Evolutionary conservation across 768 basidiomycete species (phyloP), one percentile per base, ranked within the genome.

Genomic region (Pleurotus cornucopiae): DNA sequence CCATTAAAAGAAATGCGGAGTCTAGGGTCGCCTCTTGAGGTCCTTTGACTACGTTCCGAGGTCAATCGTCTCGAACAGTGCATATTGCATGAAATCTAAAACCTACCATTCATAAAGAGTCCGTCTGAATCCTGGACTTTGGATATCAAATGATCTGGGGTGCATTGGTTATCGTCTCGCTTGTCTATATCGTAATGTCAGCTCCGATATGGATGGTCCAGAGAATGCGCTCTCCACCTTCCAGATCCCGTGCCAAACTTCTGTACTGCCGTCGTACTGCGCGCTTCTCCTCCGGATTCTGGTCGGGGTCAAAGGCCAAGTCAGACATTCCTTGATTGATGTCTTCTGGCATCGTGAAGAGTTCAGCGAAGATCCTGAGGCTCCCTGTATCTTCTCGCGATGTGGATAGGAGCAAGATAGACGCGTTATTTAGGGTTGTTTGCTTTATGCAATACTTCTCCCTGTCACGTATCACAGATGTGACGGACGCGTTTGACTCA

Each of bases 11-110:
- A 20, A 95, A 79, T 41, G 81, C 78, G 0, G 96, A 94, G 69
- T 98, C 97, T 9, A 98, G 80, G 0, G 91, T 87, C 3, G 96
- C 95, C 64, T 97, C 93, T 51, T 89, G 86, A 0, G 94, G 88
- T 16, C 85, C 86, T 66, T 84, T 84, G 55, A 94, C 90, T 88
- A 58, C 30, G 18, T 18, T 3, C 7, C 4, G 6, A 44, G 9
- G 20, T 44, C 20, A 43, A 9, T n/a, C 3, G 41, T 43, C 14
- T 43, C 4, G 20, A 43, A 43, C n/a, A 7, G 9, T 30, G 30
- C 30, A 30, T 30, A 30, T 11, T 30, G 41, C n/a, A 6, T 14
- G 39, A 6, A 21, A 49, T 1, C 18, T 20, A 48, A 26, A 34
- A 43, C 20, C 12, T 23, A 83, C 87, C 85, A 77, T 85, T 84